Conservation (phyloP, 1,139 yeast genomes). For the Scheffersomyces segobiensis region DNA sequence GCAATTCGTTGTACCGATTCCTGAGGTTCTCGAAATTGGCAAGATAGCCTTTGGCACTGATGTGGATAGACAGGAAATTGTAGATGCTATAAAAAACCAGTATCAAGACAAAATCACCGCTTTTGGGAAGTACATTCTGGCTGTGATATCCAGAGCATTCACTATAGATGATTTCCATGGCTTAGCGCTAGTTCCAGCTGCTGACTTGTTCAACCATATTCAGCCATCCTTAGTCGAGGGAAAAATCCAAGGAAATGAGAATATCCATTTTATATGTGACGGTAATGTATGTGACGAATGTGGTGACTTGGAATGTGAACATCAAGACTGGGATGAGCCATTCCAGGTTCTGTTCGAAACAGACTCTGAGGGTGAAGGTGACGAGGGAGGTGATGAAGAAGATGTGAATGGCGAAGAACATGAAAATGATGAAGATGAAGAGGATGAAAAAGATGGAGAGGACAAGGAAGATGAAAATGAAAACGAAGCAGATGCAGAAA, state of each 20-base stretch:
- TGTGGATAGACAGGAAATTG: conserved; percentile 4
- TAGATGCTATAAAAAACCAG: conserved; percentile 6
- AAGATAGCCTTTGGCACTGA: conserved; percentile 6
- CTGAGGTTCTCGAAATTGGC: conserved; percentile 32
- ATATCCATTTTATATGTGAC: conserved; percentile 73
- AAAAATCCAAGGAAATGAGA: conserved; percentile 40
- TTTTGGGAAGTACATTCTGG: conserved; percentile 55
- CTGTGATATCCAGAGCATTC: conserved; percentile 77
- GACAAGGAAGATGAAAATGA: conserved; percentile 14
- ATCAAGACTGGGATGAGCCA: conserved; percentile 27
- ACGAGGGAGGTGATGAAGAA: conserved; percentile 12
- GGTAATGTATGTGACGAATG: conserved; percentile 72
- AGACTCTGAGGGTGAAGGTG: conserved; percentile 24
- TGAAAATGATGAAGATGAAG: conserved; percentile 6
- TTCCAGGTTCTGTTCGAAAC: conserved; percentile 7
- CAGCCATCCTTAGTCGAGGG: conserved; percentile 26
- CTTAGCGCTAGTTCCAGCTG: conserved; percentile 83
- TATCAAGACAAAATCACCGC: conserved; percentile 25
- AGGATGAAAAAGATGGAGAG: conserved; percentile 12
- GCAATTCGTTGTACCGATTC: conserved; percentile 31
- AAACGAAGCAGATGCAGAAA: conserved; percentile 1
- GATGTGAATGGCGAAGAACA: conserved; percentile 16
- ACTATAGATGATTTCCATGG: conserved; percentile 75
- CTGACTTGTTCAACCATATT: conserved; percentile 82
- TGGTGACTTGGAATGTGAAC: conserved; percentile 67